Percentiles rank a stretch among this genome's conserved stretches.
These are phyloP conservation scores for Glarea lozoyensis DNA, from an alignment of 495 filamentous ascomycete species.

Conservation along the genomic window DNA sequence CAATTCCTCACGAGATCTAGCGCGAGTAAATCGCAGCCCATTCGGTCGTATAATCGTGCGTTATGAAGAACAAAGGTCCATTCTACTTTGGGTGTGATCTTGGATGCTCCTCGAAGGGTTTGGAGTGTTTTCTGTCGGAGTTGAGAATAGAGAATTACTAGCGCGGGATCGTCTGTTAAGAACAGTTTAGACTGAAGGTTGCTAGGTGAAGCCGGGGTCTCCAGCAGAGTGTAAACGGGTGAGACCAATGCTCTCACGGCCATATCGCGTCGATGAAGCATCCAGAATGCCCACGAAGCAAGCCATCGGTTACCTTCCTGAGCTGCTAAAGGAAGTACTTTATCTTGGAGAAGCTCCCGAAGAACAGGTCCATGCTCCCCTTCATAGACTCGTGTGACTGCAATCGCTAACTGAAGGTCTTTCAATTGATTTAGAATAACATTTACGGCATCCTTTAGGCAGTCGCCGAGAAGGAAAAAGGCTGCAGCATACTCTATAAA, in stretches of 20 bases:
- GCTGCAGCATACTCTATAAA: slow-evolving; percentile 83
- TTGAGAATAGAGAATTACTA: slow-evolving; percentile 80
- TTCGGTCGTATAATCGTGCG: slow-evolving; percentile 79
- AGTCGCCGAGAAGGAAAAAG: slow-evolving; percentile 89
- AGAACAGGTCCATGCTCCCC: slow-evolving; percentile 75
- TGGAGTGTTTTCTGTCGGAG: slow-evolving; percentile 79
- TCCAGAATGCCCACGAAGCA: slow-evolving; percentile 93
- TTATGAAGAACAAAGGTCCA: slow-evolving; percentile 89
- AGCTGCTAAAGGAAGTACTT: slow-evolving; percentile 68
- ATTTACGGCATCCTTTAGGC: slow-evolving; percentile 73
- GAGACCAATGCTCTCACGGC: slow-evolving; percentile 82
- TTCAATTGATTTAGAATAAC: slow-evolving; percentile 77
- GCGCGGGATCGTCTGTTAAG: slow-evolving; percentile 80
- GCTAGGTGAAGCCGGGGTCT: slow-evolving; percentile 46
- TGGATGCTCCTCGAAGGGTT: slow-evolving; percentile 74
- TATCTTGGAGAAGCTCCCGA: slow-evolving; percentile 65
- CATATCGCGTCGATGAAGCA: slow-evolving; percentile 74
- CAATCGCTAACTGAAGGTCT: slow-evolving; percentile 86
- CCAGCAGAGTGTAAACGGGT: slow-evolving; percentile 63
- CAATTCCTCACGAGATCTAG: slow-evolving; percentile 76
- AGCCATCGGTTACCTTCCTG: slow-evolving; percentile 86
- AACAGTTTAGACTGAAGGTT: slow-evolving; percentile 66
- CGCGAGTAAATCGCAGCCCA: slow-evolving; percentile 94
- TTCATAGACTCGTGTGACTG: slow-evolving; percentile 80
- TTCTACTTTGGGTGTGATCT: slow-evolving; percentile 70